phyloP scores from a whole-genome alignment of 371 early-diverging fungal species.

The Haplosporangium sp. region DNA sequence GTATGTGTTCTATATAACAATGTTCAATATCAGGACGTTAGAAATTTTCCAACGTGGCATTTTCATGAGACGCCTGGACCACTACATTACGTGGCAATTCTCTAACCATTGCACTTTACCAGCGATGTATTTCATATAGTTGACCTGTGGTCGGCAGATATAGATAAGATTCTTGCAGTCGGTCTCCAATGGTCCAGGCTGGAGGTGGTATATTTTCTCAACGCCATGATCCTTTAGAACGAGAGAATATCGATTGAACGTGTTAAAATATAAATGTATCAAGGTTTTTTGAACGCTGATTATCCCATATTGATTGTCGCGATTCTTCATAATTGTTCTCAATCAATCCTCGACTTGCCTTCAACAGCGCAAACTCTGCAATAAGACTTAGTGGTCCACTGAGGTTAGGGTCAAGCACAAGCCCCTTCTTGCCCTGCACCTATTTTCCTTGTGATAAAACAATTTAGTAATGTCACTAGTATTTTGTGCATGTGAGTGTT shows the following conservation, averaged over 20 bases:
- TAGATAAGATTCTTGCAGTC: slow-evolving; percentile 84
- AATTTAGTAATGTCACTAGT: background rate
- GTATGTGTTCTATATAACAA: slow-evolving; percentile 47
- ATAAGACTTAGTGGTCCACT: slow-evolving; percentile 88
- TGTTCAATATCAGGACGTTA: background rate
- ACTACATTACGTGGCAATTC: background rate
- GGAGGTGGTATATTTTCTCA: slow-evolving; percentile 90
- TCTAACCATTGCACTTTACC: slow-evolving; percentile 59
- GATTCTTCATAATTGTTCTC: too few species aligned
- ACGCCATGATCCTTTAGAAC: slow-evolving; percentile 89
- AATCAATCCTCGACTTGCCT: slow-evolving; percentile 61
- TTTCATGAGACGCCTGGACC: background rate
- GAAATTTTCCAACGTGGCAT: background rate
- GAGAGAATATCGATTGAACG: background rate
- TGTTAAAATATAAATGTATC: background rate
- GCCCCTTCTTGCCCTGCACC: slow-evolving; percentile 91
- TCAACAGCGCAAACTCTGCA: slow-evolving; percentile 86
- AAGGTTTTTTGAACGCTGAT: too few species aligned
- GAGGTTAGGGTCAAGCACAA: slow-evolving; percentile 88
- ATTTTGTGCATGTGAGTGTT: background rate
- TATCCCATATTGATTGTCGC: background rate
- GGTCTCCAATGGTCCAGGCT: slow-evolving; percentile 68
- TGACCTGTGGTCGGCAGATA: slow-evolving; percentile 82
- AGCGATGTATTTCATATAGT: slow-evolving; percentile 86
- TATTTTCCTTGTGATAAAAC: slow-evolving; percentile 33